Evolutionary conservation across 2,329 filamentous ascomycete genomes (phyloP), one percentile per base, ranked within the genome.

Genomic region (Phyllosticta paracitricarpa): DNA sequence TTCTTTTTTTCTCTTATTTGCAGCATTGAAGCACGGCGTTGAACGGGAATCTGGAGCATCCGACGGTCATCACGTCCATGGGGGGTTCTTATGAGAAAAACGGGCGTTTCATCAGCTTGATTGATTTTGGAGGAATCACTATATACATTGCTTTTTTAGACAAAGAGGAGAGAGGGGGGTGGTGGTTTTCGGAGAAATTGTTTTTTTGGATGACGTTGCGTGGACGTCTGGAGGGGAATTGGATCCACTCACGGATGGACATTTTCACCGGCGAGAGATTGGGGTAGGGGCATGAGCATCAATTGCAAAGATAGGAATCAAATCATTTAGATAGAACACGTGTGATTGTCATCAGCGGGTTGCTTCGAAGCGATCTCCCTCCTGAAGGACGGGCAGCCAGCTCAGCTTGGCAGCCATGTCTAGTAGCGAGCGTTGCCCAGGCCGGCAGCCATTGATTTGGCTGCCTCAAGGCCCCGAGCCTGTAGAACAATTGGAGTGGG

Each of bases 21-120:
- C 61, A 63, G 64, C 65, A 64, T 64, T 61, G 69, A 69, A 70
- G 69, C 68, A 66, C 58, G 69, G 69, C 68, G 69, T 70, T 71
- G 64, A 64, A 35, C 9, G 59, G 33, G 10, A 40, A 60, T 57
- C 30, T 59, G 48, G 61, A 54, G 33, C 33, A 40, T 40, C 28
- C 28, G 28, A 30, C 28, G 28, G 28, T 30, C 28, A 30, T 40
- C 33, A 40, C 3, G 19, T 54, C 51, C 28, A 30, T 7, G 51
- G 1, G 10, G 51, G 22, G 19, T 22, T 26, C 25, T 54, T 54
- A 24, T 24, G 51, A 54, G 51, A 40, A 40, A 40, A 40, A 40
- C 33, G 9, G 33, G 33, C 33, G 33, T 40, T 40, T 40, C 33
- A 40, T 30, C 28, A 30, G 28, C 28, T 30, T 30, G 28, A 30